These are phyloP conservation scores for Medicago lupulina DNA, from an alignment of 306 rosid genomes.

Conservation along the genomic window DNA sequence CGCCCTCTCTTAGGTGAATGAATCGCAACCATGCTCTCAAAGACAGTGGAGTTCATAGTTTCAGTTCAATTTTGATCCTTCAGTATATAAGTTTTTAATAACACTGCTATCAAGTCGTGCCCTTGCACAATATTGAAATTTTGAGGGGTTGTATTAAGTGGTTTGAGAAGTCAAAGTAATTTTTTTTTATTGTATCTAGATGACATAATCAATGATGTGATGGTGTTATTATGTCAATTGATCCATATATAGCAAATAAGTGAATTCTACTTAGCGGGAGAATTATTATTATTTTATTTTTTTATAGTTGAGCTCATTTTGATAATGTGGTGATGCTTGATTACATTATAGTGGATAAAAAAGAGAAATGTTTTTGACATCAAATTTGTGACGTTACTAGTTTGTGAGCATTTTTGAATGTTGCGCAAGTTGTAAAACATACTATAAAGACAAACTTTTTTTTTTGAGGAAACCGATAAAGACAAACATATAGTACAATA, in stretches of 20 bases:
- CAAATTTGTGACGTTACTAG: no score
- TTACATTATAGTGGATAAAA: neutral
- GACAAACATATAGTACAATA: no score
- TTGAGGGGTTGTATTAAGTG: neutral
- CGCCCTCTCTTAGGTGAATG: slow-evolving; percentile 66
- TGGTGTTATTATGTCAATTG: neutral
- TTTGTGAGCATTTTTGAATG: no score
- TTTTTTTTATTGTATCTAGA: neutral
- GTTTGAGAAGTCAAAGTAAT: neutral
- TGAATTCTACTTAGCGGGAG: neutral
- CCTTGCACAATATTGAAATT: neutral
- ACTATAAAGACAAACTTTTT: no score
- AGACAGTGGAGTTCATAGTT: slow-evolving; percentile 35
- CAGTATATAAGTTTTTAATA: neutral
- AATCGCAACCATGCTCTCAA: slow-evolving; percentile 23
- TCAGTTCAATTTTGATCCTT: slow-evolving; percentile 36
- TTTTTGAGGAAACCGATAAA: no score
- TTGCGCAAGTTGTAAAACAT: no score
- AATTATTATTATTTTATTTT: no score
- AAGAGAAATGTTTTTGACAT: no score
- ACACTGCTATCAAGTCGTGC: neutral
- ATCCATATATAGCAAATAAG: neutral
- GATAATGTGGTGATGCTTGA: neutral
- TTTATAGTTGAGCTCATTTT: neutral
- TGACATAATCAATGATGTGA: neutral